Conservation (phyloP, 2,329 filamentous ascomycete genomes). For the Fusarium sarcochroum region DNA sequence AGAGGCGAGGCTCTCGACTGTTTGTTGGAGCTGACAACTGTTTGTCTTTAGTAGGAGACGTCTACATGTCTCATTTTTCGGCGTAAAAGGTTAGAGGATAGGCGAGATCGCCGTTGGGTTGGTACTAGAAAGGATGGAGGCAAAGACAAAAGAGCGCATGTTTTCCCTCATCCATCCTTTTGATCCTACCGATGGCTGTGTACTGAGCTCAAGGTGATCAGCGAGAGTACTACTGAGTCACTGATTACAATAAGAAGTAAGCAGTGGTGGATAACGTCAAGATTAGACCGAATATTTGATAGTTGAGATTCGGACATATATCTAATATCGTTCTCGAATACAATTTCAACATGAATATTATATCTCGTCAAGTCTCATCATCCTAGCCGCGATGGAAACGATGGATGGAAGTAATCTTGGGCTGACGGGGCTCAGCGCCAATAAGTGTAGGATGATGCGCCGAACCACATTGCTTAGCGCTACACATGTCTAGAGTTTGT, state of each 20-base stretch:
- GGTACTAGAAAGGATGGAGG: slow-evolving; percentile 1
- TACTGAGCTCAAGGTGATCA: slow-evolving; percentile 6
- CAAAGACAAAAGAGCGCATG: background rate
- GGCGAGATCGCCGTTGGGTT: slow-evolving; percentile 13
- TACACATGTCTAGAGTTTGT: slow-evolving; percentile 23
- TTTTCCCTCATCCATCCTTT: slow-evolving; percentile 1
- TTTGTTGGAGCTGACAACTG: too few relatives aligned
- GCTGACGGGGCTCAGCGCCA: slow-evolving; percentile 40
- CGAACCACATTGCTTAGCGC: slow-evolving; percentile 17
- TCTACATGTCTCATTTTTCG: slow-evolving; percentile 12
- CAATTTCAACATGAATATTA: background rate
- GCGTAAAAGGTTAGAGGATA: slow-evolving; percentile 10
- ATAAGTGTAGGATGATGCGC: slow-evolving; percentile 29
- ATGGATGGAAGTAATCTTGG: slow-evolving; percentile 17
- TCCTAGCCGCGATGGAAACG: background rate
- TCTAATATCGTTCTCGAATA: background rate
- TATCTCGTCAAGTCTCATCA: slow-evolving; percentile 1
- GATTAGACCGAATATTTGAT: background rate
- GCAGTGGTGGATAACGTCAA: background rate
- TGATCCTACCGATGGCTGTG: slow-evolving; percentile 8
- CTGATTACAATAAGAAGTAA: background rate
- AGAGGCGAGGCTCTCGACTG: background rate
- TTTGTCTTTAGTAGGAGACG: background rate
- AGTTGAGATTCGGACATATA: background rate
- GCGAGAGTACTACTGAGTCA: background rate